Percentiles rank a stretch among this genome's conserved stretches.
These are phyloP conservation scores for Candida sanyiensis DNA, from an alignment of 805 yeast species.

Conservation along the genomic window DNA sequence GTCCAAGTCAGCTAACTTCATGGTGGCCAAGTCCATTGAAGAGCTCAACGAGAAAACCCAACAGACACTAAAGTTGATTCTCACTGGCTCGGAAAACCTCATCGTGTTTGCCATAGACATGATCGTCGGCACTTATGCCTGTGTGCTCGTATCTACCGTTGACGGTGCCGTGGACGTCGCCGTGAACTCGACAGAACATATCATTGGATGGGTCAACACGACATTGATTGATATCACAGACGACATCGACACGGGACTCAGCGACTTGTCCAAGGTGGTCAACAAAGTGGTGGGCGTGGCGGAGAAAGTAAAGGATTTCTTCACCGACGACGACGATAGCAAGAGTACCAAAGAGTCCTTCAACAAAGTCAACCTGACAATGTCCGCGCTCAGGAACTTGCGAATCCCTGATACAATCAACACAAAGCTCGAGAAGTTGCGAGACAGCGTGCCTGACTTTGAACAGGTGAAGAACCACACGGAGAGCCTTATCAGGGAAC, in stretches of 20 bases:
- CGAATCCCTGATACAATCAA: conserved; percentile 64
- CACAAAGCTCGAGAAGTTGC: conserved; percentile 44
- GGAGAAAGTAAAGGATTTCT: conserved; percentile 48
- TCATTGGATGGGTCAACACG: conserved; percentile 55
- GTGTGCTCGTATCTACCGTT: conserved; percentile 69
- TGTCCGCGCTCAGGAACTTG: conserved; percentile 49
- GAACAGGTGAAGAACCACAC: conserved; percentile 57
- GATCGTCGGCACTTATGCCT: conserved; percentile 80
- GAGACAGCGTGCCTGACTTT: conserved; percentile 57
- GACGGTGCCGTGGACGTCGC: conserved; percentile 71
- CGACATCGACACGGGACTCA: conserved; percentile 62
- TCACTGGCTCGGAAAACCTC: conserved; percentile 54
- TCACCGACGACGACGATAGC: conserved; percentile 38
- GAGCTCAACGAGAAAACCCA: conserved; percentile 43
- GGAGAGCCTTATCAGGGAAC: conserved; percentile 45
- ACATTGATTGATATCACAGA: conserved; percentile 49
- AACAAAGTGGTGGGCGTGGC: conserved; percentile 50
- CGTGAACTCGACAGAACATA: conserved; percentile 60
- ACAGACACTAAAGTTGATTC: conserved; percentile 37
- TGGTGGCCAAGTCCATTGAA: conserved; percentile 43
- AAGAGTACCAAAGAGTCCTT: conserved; percentile 28
- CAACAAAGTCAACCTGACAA: conserved; percentile 50
- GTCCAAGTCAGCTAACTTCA: conserved; percentile 46
- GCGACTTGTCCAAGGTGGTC: conserved; percentile 50
- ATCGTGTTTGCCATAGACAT: conserved; percentile 63